Conservation (phyloP, 768 basidiomycete genomes). For the Boletus pseudopeckii region DNA sequence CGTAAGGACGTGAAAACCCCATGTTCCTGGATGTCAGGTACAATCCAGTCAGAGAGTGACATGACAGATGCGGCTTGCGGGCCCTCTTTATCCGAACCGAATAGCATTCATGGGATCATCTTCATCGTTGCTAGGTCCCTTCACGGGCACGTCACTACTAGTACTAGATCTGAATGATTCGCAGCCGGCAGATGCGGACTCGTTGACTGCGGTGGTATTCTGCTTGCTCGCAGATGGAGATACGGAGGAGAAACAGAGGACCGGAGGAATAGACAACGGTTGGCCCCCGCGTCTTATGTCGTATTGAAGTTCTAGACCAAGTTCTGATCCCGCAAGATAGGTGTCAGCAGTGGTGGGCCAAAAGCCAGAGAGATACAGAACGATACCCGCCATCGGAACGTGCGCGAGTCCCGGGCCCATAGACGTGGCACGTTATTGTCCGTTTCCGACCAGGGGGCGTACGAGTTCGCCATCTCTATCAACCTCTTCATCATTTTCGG, state of each 20-base stretch:
- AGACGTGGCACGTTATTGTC: constrained; percentile 30
- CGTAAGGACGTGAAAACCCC: constrained; percentile 56
- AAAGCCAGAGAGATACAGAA: constrained; percentile 15
- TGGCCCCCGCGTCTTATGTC: constrained; percentile 21
- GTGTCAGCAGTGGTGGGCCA: constrained; percentile 36
- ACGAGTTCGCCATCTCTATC: constrained; percentile 31
- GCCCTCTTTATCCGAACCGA: constrained; percentile 27
- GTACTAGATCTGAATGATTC: constrained; percentile 16
- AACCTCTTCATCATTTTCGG: constrained; percentile 34
- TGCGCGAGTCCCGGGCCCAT: not conserved
- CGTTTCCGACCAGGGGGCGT: constrained; percentile 33
- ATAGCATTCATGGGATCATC: constrained; percentile 32
- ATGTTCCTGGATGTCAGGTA: constrained; percentile 57
- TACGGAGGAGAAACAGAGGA: constrained; percentile 21
- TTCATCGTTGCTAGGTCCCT: constrained; percentile 19
- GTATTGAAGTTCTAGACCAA: constrained; percentile 22
- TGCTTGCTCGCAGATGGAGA: constrained; percentile 13
- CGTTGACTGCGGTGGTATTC: not conserved
- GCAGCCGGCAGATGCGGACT: not conserved
- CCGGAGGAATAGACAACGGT: constrained; percentile 29
- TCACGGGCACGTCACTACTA: constrained; percentile 11
- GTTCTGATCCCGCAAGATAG: constrained; percentile 27
- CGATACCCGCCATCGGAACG: constrained; percentile 21
- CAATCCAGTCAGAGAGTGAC: constrained; percentile 19
- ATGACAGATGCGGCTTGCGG: not conserved